Percentiles rank a stretch among this genome's conserved stretches.
Conservation (phyloP, 331 rosid genomes). For the Quercus lobata region DNA sequence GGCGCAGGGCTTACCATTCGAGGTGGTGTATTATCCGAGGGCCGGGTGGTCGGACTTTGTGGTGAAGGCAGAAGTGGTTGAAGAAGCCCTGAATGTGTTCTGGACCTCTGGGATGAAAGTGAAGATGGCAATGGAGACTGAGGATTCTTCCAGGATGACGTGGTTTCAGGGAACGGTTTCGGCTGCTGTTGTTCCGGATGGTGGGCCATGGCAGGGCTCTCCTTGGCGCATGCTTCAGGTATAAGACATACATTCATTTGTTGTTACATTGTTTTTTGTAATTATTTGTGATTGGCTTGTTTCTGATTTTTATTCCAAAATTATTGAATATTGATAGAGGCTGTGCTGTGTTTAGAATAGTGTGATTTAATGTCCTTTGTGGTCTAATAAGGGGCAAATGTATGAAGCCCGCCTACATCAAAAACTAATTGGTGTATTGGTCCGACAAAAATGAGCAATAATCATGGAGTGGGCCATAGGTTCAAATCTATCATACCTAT, state of each 20-base stretch:
- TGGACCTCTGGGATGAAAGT: constrained; percentile 62
- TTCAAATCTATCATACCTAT: too few relatives aligned
- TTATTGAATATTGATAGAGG: neutral
- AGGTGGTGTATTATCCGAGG: constrained; percentile 68
- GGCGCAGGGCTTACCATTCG: constrained; percentile 44
- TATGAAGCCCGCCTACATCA: too few relatives aligned
- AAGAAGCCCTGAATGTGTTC: constrained; percentile 27
- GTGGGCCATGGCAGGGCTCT: constrained; percentile 44
- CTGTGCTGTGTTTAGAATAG: neutral
- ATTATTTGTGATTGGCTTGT: neutral
- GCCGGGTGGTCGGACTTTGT: constrained; percentile 63
- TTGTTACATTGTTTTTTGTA: neutral
- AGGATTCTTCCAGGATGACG: constrained; percentile 51
- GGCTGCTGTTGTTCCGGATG: constrained; percentile 5
- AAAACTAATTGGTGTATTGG: too few relatives aligned
- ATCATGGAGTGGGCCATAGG: too few relatives aligned
- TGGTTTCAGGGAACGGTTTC: constrained; percentile 66
- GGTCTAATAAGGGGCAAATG: too few relatives aligned
- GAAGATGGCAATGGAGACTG: constrained; percentile 58
- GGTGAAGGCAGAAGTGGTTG: constrained; percentile 55
- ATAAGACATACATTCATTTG: neutral
- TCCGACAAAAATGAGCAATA: too few relatives aligned
- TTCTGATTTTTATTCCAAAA: neutral
- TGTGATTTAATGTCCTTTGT: too few relatives aligned
- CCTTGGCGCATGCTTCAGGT: constrained; percentile 91